Base-by-base conservation (phyloP, 352 stramenopile genomes). In the Pythium coloratum region DNA sequence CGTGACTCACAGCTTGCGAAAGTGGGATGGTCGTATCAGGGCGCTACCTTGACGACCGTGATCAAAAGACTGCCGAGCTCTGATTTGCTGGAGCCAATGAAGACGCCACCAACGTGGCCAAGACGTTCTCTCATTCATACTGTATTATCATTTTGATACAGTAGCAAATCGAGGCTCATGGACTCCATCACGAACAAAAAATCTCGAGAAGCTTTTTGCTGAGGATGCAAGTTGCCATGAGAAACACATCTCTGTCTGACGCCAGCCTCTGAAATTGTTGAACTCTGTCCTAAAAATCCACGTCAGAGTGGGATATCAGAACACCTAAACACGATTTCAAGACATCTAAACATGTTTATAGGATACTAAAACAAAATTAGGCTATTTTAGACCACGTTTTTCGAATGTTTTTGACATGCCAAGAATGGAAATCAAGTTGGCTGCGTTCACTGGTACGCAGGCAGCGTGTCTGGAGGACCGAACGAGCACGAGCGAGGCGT, bases 401-500 rank as follows among this genome's bases (percentile, higher is more conserved):
- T 30, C 28, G 28, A 30, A 30, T 30, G 28, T 30, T 30, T 30
- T 14, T 18, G 16, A 13, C 38, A 10, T 44, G 38, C 10, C 38
- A 18, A n/a, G 38, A 44, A 44, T 44, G 38, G 38, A 44, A 44
- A 13, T 18, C 9, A n/a, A 30, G 28, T 1, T 30, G 28, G 28
- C 28, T 3, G 28, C 28, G 42, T 4, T 49, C 42, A 49, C 42
- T 49, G 42, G 62, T 86, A 86, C 6, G 73, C 71, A 33, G 69
- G 72, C n/a, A 86, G 61, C 5, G 67, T 76, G 28, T 84, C 76
- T 34, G 75, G 75, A 0, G 70, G 62, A 4, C 61, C 50, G 26
- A 85, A 82, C 56, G 57, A 66, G 61, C 76, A 87, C 32, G 67
- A 71, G 6, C 75, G 74, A 6, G 72, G 70, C 28, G 40, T 75